Evolutionary conservation across 2,329 filamentous ascomycete species (phyloP).

Genomic region (Diaporthe vexans): DNA sequence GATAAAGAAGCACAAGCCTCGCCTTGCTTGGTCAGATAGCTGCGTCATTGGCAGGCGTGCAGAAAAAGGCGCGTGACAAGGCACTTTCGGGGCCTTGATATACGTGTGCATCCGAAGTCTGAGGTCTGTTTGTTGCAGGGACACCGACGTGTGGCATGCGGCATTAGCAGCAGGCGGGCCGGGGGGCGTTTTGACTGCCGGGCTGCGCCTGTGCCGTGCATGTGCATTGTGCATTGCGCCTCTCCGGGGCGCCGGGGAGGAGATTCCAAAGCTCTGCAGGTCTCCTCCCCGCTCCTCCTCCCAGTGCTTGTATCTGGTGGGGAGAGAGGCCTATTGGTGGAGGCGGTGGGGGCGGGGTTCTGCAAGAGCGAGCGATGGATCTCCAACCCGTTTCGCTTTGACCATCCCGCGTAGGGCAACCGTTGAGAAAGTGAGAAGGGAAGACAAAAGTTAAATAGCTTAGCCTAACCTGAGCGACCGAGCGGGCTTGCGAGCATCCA

Average conservation of each 20-base stretch:
- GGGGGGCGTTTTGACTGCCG: slow-evolving; percentile 28
- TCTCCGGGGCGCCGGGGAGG: neutral
- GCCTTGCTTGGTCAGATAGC: too few relatives aligned
- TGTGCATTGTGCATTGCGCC: slow-evolving; percentile 1
- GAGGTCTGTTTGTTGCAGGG: neutral
- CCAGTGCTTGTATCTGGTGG: too few relatives aligned
- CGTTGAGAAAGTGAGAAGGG: neutral
- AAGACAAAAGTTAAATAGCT: neutral
- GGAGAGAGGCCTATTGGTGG: too few relatives aligned
- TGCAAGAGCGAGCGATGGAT: neutral
- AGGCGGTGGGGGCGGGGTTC: slow-evolving; percentile 12
- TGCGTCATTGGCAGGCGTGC: neutral
- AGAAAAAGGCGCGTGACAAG: neutral
- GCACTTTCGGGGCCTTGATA: neutral
- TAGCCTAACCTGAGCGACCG: neutral
- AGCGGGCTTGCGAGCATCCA: neutral
- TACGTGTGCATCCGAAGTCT: slow-evolving; percentile 8
- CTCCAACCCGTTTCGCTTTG: slow-evolving; percentile 14
- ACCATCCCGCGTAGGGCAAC: slow-evolving; percentile 22
- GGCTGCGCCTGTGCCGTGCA: slow-evolving; percentile 27
- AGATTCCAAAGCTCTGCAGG: too few relatives aligned
- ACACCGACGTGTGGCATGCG: neutral
- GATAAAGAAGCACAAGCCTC: neutral
- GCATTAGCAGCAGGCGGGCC: neutral
- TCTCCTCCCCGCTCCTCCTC: too few relatives aligned